These are phyloP conservation scores for Bondarzewia mesenterica DNA, from an alignment of 1,284 basidiomycete species.

Conservation along the genomic window DNA sequence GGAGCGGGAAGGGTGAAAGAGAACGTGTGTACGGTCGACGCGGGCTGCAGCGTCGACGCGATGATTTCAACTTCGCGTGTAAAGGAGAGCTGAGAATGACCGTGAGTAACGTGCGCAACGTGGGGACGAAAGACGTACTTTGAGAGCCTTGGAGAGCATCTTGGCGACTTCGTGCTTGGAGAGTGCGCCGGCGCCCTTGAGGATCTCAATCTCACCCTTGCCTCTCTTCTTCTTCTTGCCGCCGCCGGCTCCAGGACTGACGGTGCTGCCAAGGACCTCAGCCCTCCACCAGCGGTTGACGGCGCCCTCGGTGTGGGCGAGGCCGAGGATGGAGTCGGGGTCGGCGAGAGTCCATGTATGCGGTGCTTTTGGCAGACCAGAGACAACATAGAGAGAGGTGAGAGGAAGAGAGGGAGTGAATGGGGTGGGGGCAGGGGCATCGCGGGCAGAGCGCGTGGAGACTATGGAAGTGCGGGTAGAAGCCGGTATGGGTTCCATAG, in stretches of 20 bases:
- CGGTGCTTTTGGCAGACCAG: conserved; percentile 75
- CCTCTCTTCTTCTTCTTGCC: conserved; percentile 56
- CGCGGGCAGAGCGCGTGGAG: conserved; percentile 65
- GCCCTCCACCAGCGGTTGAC: conserved; percentile 92
- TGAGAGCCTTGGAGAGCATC: conserved; percentile 85
- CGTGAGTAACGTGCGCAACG: conserved; percentile 4
- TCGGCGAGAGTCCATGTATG: conserved; percentile 94
- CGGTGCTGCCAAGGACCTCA: conserved; percentile 85
- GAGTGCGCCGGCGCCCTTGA: conserved; percentile 66
- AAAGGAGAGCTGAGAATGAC: conserved; percentile 60
- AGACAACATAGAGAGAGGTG: conserved; percentile 78
- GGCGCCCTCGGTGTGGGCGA: conserved; percentile 82
- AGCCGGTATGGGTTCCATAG: conserved; percentile 77
- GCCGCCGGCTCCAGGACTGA: conserved; percentile 72
- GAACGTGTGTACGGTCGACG: conserved; percentile 89
- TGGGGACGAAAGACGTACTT: conserved; percentile 39
- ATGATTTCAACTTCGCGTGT: conserved; percentile 92
- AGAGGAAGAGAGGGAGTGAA: conserved; percentile 64
- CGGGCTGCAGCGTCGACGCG: conserved; percentile 84
- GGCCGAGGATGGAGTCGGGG: conserved; percentile 75
- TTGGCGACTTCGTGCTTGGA: conserved; percentile 79
- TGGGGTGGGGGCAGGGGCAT: conserved; percentile 35
- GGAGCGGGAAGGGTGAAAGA: conserved; percentile 77
- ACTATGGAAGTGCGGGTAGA: conserved; percentile 66
- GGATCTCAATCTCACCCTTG: conserved; percentile 47